phyloP scores from a whole-genome alignment of 1,284 basidiomycete genomes.

The Fomes fomentarius region DNA sequence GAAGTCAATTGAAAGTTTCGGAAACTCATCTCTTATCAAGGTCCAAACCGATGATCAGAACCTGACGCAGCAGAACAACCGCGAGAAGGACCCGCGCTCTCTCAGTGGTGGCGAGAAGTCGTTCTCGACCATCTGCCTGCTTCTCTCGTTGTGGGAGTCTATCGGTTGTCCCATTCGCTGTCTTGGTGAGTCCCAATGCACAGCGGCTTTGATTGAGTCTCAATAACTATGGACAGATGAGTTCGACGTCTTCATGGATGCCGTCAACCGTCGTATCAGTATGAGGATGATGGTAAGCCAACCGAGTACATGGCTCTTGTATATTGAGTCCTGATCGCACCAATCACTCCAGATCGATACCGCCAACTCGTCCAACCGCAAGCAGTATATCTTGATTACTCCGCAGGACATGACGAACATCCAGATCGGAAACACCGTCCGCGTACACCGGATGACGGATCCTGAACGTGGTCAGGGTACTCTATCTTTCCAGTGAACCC shows the following conservation, averaged over 20 bases:
- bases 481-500: constrained; percentile 41
- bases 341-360: constrained; percentile 69
- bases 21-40: constrained; percentile 33
- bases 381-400: constrained; percentile 92
- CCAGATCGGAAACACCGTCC: constrained; percentile 60
- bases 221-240: constrained; percentile 57
- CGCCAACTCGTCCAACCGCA: constrained; percentile 80
- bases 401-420: constrained; percentile 84
- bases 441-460: constrained; percentile 80
- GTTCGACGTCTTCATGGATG: constrained; percentile 97
- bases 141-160: constrained; percentile 94
- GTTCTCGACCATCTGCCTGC: constrained; percentile 93
- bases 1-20: background rate
- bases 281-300: constrained; percentile 87
- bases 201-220: too few species aligned
- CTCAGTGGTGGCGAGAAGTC: constrained; percentile 96
- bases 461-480: constrained; percentile 71
- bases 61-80: constrained; percentile 57
- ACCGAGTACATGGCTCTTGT: too few species aligned
- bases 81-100: constrained; percentile 80
- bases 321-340: background rate
- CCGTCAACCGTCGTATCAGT: constrained; percentile 88
- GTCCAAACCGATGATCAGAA: constrained; percentile 82
- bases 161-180: constrained; percentile 94
- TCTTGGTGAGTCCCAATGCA: constrained; percentile 62